Conservation (phyloP, 1,284 basidiomycete species). For the Puccinia coronata region DNA sequence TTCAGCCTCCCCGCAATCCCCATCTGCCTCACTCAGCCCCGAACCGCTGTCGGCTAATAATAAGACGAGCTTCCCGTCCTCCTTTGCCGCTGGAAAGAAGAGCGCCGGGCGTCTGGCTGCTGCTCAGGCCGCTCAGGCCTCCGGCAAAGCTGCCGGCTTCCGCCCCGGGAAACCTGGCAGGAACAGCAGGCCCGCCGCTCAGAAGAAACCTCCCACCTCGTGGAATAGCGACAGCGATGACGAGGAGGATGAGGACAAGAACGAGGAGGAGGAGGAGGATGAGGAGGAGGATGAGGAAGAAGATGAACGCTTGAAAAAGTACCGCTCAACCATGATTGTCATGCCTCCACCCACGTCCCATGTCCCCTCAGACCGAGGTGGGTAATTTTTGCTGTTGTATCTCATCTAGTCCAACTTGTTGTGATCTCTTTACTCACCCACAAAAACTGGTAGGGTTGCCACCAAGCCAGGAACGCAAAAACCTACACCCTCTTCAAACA, state of each 20-base stretch:
- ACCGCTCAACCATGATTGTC: constrained; percentile 12
- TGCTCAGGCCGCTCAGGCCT: constrained; percentile 52
- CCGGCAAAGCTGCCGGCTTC: constrained; percentile 51
- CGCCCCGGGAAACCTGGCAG: constrained; percentile 50
- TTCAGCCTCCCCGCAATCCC: not conserved
- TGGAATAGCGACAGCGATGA: constrained; percentile 36
- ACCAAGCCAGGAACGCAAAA: not conserved
- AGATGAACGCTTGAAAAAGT: constrained; percentile 18
- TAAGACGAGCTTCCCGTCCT: constrained; percentile 50
- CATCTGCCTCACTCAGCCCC: constrained; percentile 11
- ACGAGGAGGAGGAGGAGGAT: constrained; percentile 54
- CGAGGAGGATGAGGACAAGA: constrained; percentile 52
- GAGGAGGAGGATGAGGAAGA: constrained; percentile 48
- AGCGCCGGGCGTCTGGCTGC: constrained; percentile 53
- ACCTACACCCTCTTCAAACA: not conserved
- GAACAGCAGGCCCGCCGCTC: not conserved
- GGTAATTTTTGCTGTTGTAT: not conserved
- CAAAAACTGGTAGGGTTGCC: not conserved
- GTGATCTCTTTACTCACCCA: not conserved
- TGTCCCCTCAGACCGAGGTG: constrained; percentile 22
- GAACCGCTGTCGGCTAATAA: constrained; percentile 46
- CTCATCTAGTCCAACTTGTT: not conserved
- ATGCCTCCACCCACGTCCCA: not conserved
- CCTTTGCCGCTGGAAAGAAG: constrained; percentile 53
- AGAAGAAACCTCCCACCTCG: not conserved